Base-by-base conservation (phyloP, 257 asterid genomes). In the Nicotiana tomentosiformis region DNA sequence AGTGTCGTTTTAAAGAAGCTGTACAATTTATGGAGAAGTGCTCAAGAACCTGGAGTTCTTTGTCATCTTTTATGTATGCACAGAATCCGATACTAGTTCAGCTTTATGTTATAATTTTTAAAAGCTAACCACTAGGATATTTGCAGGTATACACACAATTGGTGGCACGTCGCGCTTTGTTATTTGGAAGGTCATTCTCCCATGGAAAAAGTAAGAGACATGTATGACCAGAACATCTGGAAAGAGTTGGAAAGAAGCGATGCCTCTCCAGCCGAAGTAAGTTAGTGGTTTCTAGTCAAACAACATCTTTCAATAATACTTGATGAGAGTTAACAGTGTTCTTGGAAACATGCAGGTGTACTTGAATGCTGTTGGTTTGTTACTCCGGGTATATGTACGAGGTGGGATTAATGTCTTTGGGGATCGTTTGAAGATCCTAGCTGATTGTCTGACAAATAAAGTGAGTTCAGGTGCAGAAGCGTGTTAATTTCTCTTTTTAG, bases 81-180 rank as follows among this genome's bases (percentile, higher is more conserved):
- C 37, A 76, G 32, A 10, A 39, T 65, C n/a, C 5, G 80, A 74
- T 74, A 51, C 80, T 51, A 26, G 46, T 26, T 74, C 1, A 4
- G 64, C 5, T 74, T 33, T 26, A 74, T 23, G 0, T 51, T 49
- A 10, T 26, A 51, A 12, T 26, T 15, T 43, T 51, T 26, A 49
- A 74, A 26, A 51, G 80, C 62, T 74, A 74, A 74, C 80, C 62
- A 49, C 16, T 51, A 20, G 70, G 72, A 64, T 70, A 65, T 60
- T 62, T 17, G 84, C 89, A 96, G 98, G 98, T 90, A 86, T 83
- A 96, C 98, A 60, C 98, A 96, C 88, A 96, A 96, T 87, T 96
- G 99, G 99, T 96, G 98, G 99, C 99, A 96, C 76, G 96, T 96
- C 82, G 97, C 98, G 39, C 90, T 96, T 29, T 96, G 98, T 86